Evolutionary conservation across 495 filamentous ascomycete genomes (phyloP).

Genomic region (Cairneyella variabilis): DNA sequence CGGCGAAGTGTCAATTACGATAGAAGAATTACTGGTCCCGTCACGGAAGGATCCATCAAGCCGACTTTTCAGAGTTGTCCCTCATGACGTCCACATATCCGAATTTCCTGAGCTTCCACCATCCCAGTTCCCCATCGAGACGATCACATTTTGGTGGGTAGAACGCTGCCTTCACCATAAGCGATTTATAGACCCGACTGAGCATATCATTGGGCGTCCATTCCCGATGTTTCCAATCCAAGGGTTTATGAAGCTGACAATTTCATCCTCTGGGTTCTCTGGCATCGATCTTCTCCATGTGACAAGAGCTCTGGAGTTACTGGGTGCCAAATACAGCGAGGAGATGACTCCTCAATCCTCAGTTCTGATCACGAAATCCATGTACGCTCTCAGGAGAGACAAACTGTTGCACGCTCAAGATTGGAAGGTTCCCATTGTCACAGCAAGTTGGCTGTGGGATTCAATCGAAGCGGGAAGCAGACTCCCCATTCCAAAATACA

Average conservation of each 20-base stretch:
- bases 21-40: constrained; percentile 37
- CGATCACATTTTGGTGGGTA: constrained; percentile 90
- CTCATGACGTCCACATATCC: constrained; percentile 33
- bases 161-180: constrained; percentile 81
- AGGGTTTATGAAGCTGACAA: constrained; percentile 61
- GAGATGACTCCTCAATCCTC: constrained; percentile 61
- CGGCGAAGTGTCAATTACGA: constrained; percentile 37
- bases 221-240: constrained; percentile 64
- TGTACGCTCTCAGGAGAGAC: constrained; percentile 51
- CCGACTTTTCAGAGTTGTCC: constrained; percentile 45
- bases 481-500: constrained; percentile 42
- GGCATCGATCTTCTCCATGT: constrained; percentile 84
- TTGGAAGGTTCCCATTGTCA: constrained; percentile 75
- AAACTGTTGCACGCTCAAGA: constrained; percentile 71
- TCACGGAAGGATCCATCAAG: constrained; percentile 27
- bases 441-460: constrained; percentile 76
- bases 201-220: constrained; percentile 70
- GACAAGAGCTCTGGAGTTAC: constrained; percentile 65
- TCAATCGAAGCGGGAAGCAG: constrained; percentile 59
- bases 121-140: constrained; percentile 9
- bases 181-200: constrained; percentile 61
- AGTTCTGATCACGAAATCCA: constrained; percentile 55
- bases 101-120: constrained; percentile 12
- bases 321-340: constrained; percentile 78
- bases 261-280: constrained; percentile 79